Base-by-base conservation (phyloP, 441 rosid species). In the Pelargonium citronellum region DNA sequence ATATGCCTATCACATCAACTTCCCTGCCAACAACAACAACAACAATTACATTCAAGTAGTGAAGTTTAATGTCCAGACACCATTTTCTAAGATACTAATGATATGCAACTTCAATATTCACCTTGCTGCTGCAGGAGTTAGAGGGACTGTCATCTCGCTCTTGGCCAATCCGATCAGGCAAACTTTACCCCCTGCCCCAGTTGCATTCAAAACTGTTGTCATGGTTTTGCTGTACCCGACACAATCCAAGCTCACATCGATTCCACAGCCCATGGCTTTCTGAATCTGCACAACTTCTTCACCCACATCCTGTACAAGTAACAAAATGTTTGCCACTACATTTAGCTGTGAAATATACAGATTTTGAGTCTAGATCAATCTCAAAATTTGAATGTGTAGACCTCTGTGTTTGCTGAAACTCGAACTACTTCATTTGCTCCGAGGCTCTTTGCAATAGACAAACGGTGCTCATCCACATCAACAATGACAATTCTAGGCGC, bases 41-140 rank as follows among this genome's bases (percentile, higher is more conserved):
- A 24, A 27, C 30, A 27, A 27, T 27, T 27, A 27, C 30, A 27
- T 27, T 27, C 24, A 27, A 27, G 30, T 27, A 1, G 30, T 27
- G 30, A 27, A 27, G 30, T 27, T 27, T 27, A 27, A 27, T 27
- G 30, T 27, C 2, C 30, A 27, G 30, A 27, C 2, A 27, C 30
- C 30, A 27, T 27, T 27, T 27, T 27, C 30, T 27, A 27, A 3
- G 30, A 27, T 27, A 1, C 1, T 27, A 22, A 22, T 22, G 24
- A 22, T 1, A 22, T 22, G 1, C 24, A 22, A 22, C 24, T 22
- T 22, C 24, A 27, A 27, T 27, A 27, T 27, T 27, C 30, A 37
- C 97, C 97, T 90, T 71, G 96, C 92, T 69, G 99, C 91, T 15
- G 97, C 91, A 22, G 95, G 87, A 65, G 97, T 90, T 58, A 92